Conservation (phyloP, 306 rosid genomes). For the Rosa chinensis region DNA sequence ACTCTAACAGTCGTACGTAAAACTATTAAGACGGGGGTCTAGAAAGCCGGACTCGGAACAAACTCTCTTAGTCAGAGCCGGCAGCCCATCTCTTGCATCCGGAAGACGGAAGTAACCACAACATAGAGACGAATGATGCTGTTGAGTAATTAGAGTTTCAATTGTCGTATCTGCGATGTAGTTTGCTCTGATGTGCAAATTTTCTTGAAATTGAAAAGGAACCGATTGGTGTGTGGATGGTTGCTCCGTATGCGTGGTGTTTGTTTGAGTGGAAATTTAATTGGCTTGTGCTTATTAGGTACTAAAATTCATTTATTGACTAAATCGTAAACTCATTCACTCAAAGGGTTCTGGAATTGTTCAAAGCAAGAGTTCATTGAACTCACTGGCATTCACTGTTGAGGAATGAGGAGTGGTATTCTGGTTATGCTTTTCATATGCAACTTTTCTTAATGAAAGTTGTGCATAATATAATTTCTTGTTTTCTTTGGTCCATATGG, state of each 20-base stretch:
- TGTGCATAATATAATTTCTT: not conserved
- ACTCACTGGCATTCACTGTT: not conserved
- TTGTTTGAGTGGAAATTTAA: not conserved
- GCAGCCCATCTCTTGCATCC: too few species aligned
- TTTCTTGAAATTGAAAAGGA: not conserved
- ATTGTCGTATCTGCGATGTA: not conserved
- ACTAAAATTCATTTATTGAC: not conserved
- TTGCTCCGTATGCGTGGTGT: not conserved
- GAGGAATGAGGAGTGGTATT: not conserved
- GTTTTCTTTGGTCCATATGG: not conserved
- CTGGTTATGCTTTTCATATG: not conserved
- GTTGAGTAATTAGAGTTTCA: conserved; percentile 1
- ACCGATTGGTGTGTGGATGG: not conserved
- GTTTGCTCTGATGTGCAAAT: not conserved
- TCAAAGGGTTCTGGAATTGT: not conserved
- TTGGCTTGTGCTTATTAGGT: not conserved
- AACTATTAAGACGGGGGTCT: too few species aligned
- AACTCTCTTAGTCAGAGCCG: too few species aligned
- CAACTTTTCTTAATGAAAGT: too few species aligned
- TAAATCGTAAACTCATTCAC: not conserved
- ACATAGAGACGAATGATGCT: too few species aligned
- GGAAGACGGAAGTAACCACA: too few species aligned
- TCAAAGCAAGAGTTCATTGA: not conserved
- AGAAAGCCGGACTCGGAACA: too few species aligned
- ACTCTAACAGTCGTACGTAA: too few species aligned